Evolutionary conservation across 176 grass and related monocot genomes (phyloP).

Genomic region (Melocanna baccifera): DNA sequence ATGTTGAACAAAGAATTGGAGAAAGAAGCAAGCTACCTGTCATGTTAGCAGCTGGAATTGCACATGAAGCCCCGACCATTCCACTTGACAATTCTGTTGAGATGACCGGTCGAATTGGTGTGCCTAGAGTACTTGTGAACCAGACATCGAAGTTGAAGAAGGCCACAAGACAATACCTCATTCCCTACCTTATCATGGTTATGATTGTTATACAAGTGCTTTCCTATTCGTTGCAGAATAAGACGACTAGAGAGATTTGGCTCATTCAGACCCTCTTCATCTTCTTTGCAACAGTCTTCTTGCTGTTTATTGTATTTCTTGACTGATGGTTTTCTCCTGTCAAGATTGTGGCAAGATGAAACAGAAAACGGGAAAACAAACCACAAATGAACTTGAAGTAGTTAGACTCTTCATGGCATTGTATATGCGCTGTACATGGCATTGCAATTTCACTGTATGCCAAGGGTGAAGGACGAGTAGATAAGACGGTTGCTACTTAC

Average conservation of each 20-base stretch:
- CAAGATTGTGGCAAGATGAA: neutral
- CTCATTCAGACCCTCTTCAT: constrained; percentile 41
- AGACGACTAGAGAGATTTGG: constrained; percentile 25
- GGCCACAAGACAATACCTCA: constrained; percentile 19
- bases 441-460: neutral
- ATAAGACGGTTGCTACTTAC: neutral
- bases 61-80: neutral
- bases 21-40: neutral
- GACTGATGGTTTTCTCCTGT: constrained; percentile 20
- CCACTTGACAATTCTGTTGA: neutral
- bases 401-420: neutral
- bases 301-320: constrained; percentile 38
- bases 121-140: neutral
- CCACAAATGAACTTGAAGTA: neutral
- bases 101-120: neutral
- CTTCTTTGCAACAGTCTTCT: constrained; percentile 38
- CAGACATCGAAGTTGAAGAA: neutral
- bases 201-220: constrained; percentile 29
- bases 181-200: constrained; percentile 22
- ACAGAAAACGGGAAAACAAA: neutral
- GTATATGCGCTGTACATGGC: neutral
- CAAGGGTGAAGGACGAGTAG: neutral
- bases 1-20: constrained; percentile 43
- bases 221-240: constrained; percentile 28
- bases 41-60: neutral